phyloP scores from a whole-genome alignment of 2,329 filamentous ascomycete species.

The Metarhizium brunneum region DNA sequence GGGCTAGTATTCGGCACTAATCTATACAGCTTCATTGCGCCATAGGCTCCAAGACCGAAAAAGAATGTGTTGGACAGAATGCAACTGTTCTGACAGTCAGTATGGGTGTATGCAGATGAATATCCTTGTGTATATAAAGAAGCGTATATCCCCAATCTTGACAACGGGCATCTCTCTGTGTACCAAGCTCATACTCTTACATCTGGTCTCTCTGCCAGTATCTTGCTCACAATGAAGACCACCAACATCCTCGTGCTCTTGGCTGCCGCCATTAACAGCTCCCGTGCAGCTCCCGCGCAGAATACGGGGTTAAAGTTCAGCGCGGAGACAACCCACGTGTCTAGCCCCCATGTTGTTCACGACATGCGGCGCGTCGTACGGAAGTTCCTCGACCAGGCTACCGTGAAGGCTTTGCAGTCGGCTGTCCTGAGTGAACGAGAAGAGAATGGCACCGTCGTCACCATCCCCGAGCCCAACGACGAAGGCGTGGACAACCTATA shows the following conservation, averaged over 20 bases:
- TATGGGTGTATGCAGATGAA: no score
- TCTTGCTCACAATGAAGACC: not conserved
- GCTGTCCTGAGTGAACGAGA: not conserved
- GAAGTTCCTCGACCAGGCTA: not conserved
- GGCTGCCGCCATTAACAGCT: not conserved
- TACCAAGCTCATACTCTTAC: not conserved
- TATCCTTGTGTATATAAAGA: no score
- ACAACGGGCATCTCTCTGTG: not conserved
- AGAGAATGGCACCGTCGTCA: not conserved
- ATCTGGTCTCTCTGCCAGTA: not conserved
- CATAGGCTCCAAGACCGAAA: no score
- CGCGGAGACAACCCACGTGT: not conserved
- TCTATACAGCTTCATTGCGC: not conserved
- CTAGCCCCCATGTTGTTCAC: not conserved
- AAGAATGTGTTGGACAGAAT: no score
- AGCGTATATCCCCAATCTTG: no score
- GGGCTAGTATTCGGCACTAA: not conserved
- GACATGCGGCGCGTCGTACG: not conserved
- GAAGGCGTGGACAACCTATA: constrained; percentile 9
- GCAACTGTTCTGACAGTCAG: no score
- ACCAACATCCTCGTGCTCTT: not conserved
- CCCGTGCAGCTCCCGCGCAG: not conserved
- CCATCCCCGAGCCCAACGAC: constrained; percentile 3
- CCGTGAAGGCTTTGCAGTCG: not conserved
- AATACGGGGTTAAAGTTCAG: not conserved